phyloP scores from a whole-genome alignment of 768 basidiomycete genomes.

The Neoboletus brunneissimus region DNA sequence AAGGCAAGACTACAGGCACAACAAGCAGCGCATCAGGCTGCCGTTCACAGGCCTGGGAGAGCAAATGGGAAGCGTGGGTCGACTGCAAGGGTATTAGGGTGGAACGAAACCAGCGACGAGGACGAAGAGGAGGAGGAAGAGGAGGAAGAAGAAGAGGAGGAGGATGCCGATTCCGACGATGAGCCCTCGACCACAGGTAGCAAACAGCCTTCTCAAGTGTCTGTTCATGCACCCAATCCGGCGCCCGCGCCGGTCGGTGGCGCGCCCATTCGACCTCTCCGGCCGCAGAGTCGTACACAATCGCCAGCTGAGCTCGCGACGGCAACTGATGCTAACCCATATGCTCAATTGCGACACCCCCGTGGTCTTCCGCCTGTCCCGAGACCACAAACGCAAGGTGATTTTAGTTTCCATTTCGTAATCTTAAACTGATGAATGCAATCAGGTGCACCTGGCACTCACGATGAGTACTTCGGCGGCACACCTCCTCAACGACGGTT shows the following conservation, averaged over 20 bases:
- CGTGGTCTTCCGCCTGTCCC: slow-evolving; percentile 69
- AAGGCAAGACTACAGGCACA: slow-evolving; percentile 82
- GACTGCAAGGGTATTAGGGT: slow-evolving; percentile 42
- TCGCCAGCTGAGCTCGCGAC: slow-evolving; percentile 30
- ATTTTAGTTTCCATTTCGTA: slow-evolving; percentile 21
- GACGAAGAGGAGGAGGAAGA: slow-evolving; percentile 78
- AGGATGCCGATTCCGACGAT: slow-evolving; percentile 61
- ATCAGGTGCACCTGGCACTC: slow-evolving; percentile 34
- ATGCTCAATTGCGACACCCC: slow-evolving; percentile 52
- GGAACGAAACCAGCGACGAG: slow-evolving; percentile 76
- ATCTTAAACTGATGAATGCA: slow-evolving; percentile 4
- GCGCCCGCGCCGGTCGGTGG: slow-evolving; percentile 17
- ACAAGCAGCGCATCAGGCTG: slow-evolving; percentile 78
- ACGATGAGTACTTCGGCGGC: slow-evolving; percentile 42
- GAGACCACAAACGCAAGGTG: slow-evolving; percentile 43
- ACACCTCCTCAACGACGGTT: slow-evolving; percentile 44
- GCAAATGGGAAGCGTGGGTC: slow-evolving; percentile 39
- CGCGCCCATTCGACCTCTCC: slow-evolving; percentile 27
- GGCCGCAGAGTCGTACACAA: slow-evolving; percentile 30
- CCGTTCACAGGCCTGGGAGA: slow-evolving; percentile 70
- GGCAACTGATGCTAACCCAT: slow-evolving; percentile 35
- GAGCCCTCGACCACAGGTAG: slow-evolving; percentile 35
- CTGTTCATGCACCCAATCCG: slow-evolving; percentile 17
- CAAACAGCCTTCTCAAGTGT: slow-evolving; percentile 33
- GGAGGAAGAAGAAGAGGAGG: slow-evolving; percentile 75